Evolutionary conservation across 345 rosid species (phyloP).

Genomic region (Luvunga scandens): DNA sequence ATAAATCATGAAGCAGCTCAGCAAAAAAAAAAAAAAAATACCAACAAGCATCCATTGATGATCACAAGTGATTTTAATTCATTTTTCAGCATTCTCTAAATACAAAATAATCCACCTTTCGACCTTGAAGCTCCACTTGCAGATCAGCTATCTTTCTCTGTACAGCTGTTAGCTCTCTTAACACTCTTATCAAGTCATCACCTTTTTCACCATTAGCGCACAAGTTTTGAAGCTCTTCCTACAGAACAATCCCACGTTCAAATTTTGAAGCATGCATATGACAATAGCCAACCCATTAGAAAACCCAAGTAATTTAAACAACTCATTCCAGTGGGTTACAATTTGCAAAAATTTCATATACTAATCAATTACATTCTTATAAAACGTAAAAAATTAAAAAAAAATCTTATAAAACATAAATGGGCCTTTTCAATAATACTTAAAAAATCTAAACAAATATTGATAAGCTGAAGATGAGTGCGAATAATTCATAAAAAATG

Average conservation of each 20-base stretch:
- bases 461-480: not conserved
- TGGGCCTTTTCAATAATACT: not conserved
- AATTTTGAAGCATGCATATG: not conserved
- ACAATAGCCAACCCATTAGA: not conserved
- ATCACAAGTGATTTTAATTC: not conserved
- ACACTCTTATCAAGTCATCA: conserved; percentile 75
- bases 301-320: not conserved
- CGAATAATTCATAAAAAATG: not conserved
- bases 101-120: conserved; percentile 57
- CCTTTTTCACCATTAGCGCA: conserved; percentile 58
- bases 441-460: not conserved
- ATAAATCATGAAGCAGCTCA: conserved; percentile 7
- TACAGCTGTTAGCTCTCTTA: conserved; percentile 79
- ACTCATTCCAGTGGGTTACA: not conserved
- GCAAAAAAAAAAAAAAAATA: not conserved
- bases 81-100: not conserved
- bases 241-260: not conserved
- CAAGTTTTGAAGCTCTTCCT: conserved; percentile 74
- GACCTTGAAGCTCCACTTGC: conserved; percentile 97
- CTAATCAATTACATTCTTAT: not conserved
- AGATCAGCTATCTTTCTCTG: conserved; percentile 92
- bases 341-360: not conserved
- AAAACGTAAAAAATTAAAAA: not conserved
- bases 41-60: not conserved
- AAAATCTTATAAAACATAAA: not conserved